A percentile compares a stretch with the other conserved stretches of the same genome.
Evolutionary conservation across 2,329 filamentous ascomycete genomes (phyloP).

Genomic region (Amauroascus verrucosus): DNA sequence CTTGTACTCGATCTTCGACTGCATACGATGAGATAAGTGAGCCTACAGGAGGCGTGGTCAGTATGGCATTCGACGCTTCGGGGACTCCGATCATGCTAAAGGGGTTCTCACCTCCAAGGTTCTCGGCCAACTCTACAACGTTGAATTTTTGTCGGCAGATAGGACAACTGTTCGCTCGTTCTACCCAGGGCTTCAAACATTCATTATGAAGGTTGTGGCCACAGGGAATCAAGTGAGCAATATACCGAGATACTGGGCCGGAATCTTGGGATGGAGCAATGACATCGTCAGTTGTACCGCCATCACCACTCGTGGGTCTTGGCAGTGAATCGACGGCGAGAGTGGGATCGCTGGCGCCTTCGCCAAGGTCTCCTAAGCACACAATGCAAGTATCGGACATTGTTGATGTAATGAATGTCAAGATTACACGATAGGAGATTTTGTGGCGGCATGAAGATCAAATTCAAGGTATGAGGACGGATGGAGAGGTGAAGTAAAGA

Average conservation of each 20-base stretch:
- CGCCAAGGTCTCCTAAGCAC: constrained; percentile 59
- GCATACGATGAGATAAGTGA: constrained; percentile 49
- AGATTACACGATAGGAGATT: constrained; percentile 23
- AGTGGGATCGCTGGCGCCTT: constrained; percentile 44
- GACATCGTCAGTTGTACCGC: constrained; percentile 17
- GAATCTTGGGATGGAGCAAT: constrained; percentile 12
- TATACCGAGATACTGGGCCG: constrained; percentile 39
- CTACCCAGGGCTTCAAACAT: constrained; percentile 88
- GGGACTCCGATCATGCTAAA: not conserved
- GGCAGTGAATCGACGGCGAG: constrained; percentile 18
- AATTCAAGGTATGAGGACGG: constrained; percentile 18
- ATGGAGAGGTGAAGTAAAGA: constrained; percentile 22
- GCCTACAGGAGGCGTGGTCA: constrained; percentile 32
- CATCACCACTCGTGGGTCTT: constrained; percentile 21
- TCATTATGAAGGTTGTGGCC: constrained; percentile 87
- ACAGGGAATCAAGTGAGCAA: constrained; percentile 61
- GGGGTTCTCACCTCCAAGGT: constrained; percentile 58
- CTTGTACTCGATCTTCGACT: constrained; percentile 51
- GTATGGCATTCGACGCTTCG: constrained; percentile 5
- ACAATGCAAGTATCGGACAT: constrained; percentile 63
- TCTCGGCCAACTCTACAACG: constrained; percentile 71
- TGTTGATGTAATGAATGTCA: constrained; percentile 25
- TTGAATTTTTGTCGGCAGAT: constrained; percentile 93
- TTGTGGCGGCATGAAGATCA: constrained; percentile 33
- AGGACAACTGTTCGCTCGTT: constrained; percentile 93